phyloP scores from a whole-genome alignment of 805 yeast species.

The Saccharomycopsis sp. region DNA sequence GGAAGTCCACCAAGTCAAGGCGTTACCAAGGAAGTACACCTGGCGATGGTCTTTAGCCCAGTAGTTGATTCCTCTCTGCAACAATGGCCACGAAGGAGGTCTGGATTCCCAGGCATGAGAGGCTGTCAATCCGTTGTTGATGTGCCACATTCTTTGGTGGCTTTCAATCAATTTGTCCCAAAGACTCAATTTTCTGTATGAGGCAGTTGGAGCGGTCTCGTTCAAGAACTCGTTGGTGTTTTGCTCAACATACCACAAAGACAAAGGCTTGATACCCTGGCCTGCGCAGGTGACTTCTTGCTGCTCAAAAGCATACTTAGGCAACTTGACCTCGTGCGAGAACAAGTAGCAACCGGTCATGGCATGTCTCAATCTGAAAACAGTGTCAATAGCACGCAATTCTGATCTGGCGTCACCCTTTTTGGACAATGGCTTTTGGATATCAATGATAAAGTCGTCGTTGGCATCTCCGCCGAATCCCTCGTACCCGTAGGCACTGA shows the following conservation, averaged over 20 bases:
- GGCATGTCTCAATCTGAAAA: slow-evolving; percentile 71
- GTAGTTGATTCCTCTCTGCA: slow-evolving; percentile 73
- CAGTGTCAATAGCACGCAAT: slow-evolving; percentile 60
- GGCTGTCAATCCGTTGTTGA: slow-evolving; percentile 61
- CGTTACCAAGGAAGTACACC: slow-evolving; percentile 71
- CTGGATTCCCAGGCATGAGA: slow-evolving; percentile 66
- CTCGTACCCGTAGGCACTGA: slow-evolving; percentile 65
- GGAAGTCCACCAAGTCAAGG: slow-evolving; percentile 72
- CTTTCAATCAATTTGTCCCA: slow-evolving; percentile 57
- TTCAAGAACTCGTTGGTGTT: slow-evolving; percentile 47
- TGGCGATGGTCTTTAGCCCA: slow-evolving; percentile 59
- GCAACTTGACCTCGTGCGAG: slow-evolving; percentile 68
- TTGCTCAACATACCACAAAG: slow-evolving; percentile 70
- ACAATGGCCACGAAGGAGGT: slow-evolving; percentile 70
- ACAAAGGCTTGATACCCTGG: slow-evolving; percentile 53
- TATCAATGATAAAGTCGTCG: slow-evolving; percentile 75
- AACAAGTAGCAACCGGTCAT: slow-evolving; percentile 73
- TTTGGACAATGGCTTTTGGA: slow-evolving; percentile 47
- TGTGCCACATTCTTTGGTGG: slow-evolving; percentile 70
- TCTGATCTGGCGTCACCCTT: slow-evolving; percentile 46
- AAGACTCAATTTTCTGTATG: slow-evolving; percentile 49
- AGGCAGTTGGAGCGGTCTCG: slow-evolving; percentile 39
- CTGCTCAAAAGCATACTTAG: slow-evolving; percentile 79
- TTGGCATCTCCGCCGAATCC: slow-evolving; percentile 79
- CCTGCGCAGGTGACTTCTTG: slow-evolving; percentile 79